Evolutionary conservation across 1,284 basidiomycete genomes (phyloP), one percentile per base, ranked within the genome.

Genomic region (Stygiomarasmius scandens): DNA sequence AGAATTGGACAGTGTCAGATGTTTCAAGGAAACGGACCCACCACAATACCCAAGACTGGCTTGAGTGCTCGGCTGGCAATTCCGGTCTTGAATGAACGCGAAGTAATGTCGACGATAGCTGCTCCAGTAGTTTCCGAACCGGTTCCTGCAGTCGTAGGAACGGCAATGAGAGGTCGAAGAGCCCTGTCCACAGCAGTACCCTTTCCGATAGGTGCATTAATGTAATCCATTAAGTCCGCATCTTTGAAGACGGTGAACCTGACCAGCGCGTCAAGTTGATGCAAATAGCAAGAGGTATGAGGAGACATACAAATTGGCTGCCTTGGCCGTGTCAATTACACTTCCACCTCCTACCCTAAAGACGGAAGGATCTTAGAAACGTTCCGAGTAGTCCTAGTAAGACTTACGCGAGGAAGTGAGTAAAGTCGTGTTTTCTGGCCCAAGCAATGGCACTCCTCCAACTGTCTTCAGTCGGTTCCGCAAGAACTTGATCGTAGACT

Each of bases 51-150:
- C 22, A 98, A 78, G 5, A 89, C 83, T 0, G 96, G 96, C 63
- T 96, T 95, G 71, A 98, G 77, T 1, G 95, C 92, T 46, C 96
- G 87, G 65, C 84, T 95, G 1, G 96, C 92, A 63, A 98, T 98
- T 50, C 96, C 96, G 11, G 96, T 98, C 80, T 98, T 98, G 83
- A 97, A 96, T 14, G 88, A 85, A 66, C 84, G 85, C 0, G 93
- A 94, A 0, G 93, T 89, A 59, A 95, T 91, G 71, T 98, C 96
- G 50, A 97, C 85, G 65, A 98, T 98, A 14, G 96, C 94, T 1
- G 96, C 93, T n/a, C 96, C 96, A 2, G 96, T 98, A 1, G 96
- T 98, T 74, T 98, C 95, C 2, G 93, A 94, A 12, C 95, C 96
- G n/a, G 96, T 98, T 52, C 96, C 95, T 43, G 96, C 96, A 6